Evolutionary conservation across 176 grass and related monocot genomes (phyloP), one percentile per base, ranked within the genome.

Genomic region (Melocanna baccifera): DNA sequence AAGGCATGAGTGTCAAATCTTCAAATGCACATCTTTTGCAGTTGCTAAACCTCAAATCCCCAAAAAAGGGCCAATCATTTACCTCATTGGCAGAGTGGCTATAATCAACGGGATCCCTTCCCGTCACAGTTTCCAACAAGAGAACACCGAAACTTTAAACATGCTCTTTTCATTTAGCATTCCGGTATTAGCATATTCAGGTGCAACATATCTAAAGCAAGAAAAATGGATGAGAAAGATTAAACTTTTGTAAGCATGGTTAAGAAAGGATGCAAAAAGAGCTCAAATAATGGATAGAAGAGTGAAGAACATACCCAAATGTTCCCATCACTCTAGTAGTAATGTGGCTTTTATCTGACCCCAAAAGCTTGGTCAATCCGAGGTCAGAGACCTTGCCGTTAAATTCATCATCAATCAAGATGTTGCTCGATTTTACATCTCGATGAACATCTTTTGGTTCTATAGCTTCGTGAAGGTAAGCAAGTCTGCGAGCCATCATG

Each of bases 361-460:
- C 97, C 84, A 99, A 92, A 73, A 99, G 84, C 82, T 99, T 99
- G 46, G 93, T 93, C 88, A 96, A 91, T 82, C 97, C 97, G 9
- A 99, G 94, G 81, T 99, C 97, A 76, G 97, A 99, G 67, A 99
- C 78, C 67, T 96, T 99, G 41, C 97, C 93, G 71, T 92, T 99
- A 66, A 94, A 99, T 74, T 96, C 97, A 87, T 92, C 84, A 66
- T 99, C 93, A 72, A 99, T 99, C 89, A 99, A 91, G 76, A 99
- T 99, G 45, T 99, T 99, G 79, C 97, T 99, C 45, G 97, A 96
- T 84, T 99, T 99, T 80, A 99, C 96, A 94, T 99, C 97, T 28
- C 97, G 91, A 63, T 99, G 97, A 70, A 99, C 91, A 85, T 96
- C 91, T 91, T 99, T 99, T 46, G 97, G 97, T 73, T 99, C 97